Percentiles rank a stretch among this genome's conserved stretches.
Evolutionary conservation across 257 asterid genomes (phyloP).

Genomic region (Primulina huaijiensis): DNA sequence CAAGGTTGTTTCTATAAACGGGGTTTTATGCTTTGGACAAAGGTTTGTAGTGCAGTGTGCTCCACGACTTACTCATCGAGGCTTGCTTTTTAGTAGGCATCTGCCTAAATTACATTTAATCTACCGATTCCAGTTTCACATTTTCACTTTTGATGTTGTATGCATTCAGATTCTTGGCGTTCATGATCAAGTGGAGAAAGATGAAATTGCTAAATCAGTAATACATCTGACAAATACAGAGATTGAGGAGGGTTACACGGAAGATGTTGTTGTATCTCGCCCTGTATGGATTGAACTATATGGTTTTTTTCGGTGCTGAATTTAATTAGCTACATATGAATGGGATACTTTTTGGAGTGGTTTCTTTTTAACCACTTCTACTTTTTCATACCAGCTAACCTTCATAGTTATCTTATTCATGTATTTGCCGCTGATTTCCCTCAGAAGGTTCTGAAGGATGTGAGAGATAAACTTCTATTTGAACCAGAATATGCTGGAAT

Average conservation of each 20-base stretch:
- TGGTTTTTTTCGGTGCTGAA: slow-evolving; percentile 7
- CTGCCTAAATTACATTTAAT: slow-evolving; percentile 6
- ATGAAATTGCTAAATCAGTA: slow-evolving; percentile 88
- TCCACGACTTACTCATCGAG: not conserved
- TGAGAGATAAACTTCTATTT: slow-evolving; percentile 93
- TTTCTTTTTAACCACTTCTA: slow-evolving; percentile 2
- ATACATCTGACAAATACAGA: slow-evolving; percentile 81
- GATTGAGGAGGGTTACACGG: slow-evolving; percentile 92
- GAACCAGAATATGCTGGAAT: slow-evolving; percentile 96
- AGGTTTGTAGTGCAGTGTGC: slow-evolving; percentile 13
- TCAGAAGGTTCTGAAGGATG: slow-evolving; percentile 88
- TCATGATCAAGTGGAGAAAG: slow-evolving; percentile 85
- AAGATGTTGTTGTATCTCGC: slow-evolving; percentile 78
- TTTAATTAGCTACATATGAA: slow-evolving; percentile 22
- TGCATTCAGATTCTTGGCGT: slow-evolving; percentile 79
- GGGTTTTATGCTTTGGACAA: slow-evolving; percentile 1
- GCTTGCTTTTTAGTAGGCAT: slow-evolving; percentile 8
- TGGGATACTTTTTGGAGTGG: slow-evolving; percentile 4
- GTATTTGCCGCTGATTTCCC: slow-evolving; percentile 20
- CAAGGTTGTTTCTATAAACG: slow-evolving; percentile 13
- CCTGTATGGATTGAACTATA: slow-evolving; percentile 46
- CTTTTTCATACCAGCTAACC: slow-evolving; percentile 8
- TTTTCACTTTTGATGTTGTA: slow-evolving; percentile 21
- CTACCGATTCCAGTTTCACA: slow-evolving; percentile 7
- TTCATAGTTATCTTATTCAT: slow-evolving; percentile 20